Evolutionary conservation across 495 filamentous ascomycete species (phyloP).

Genomic region (Penicillium macrosclerotiorum): DNA sequence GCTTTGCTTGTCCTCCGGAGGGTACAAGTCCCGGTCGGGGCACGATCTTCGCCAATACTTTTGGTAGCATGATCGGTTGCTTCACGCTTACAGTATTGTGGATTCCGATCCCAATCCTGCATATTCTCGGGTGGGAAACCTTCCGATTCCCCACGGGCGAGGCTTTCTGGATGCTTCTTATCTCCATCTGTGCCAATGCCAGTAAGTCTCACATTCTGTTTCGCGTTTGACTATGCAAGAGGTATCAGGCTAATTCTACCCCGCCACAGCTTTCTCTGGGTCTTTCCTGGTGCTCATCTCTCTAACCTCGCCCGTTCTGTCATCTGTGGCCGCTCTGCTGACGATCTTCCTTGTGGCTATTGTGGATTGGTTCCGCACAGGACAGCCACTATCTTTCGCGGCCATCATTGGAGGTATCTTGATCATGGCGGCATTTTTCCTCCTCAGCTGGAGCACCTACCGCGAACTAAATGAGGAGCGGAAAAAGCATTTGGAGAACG

Average conservation of each 20-base stretch:
- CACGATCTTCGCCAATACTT: conserved; percentile 89
- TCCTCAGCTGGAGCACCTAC: conserved; percentile 89
- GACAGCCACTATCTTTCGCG: conserved; percentile 66
- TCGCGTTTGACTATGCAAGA: background rate
- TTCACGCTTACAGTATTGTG: conserved; percentile 87
- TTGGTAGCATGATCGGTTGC: conserved; percentile 78
- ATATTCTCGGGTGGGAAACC: conserved; percentile 70
- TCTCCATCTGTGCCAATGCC: conserved; percentile 82
- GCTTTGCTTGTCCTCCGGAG: conserved; percentile 86
- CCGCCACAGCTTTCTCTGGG: conserved; percentile 70
- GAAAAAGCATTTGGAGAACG: conserved; percentile 50
- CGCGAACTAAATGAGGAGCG: conserved; percentile 86
- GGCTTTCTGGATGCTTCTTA: conserved; percentile 72
- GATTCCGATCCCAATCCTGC: conserved; percentile 85
- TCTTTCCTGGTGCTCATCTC: conserved; percentile 89
- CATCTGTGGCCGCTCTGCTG: conserved; percentile 84
- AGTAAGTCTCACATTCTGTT: conserved; percentile 42
- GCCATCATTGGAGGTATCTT: conserved; percentile 79
- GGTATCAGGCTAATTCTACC: conserved; percentile 5
- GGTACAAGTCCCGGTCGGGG: conserved; percentile 75
- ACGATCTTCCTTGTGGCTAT: conserved; percentile 96
- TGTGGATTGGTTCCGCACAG: conserved; percentile 81
- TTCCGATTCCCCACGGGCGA: conserved; percentile 79
- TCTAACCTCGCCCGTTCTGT: conserved; percentile 87
- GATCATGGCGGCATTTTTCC: conserved; percentile 80